Conservation (phyloP, 2,329 filamentous ascomycete species). For the Scopulariopsis brevicaulis region DNA sequence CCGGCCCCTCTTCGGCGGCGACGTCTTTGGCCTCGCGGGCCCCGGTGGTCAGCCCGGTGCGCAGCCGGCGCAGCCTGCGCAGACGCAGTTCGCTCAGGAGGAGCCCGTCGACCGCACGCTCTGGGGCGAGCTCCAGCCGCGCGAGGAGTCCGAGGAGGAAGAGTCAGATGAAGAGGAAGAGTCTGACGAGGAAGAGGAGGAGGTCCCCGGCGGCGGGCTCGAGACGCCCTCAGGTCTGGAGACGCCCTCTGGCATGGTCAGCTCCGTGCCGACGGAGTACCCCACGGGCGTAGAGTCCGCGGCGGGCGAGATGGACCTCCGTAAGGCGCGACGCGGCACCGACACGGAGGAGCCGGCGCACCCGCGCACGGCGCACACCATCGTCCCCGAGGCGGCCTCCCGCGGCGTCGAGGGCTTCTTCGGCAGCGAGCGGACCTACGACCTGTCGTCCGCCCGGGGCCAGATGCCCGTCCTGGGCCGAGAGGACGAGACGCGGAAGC, state of each 20-base stretch:
- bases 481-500: slow-evolving; percentile 67
- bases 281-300: slow-evolving; percentile 58
- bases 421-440: slow-evolving; percentile 86
- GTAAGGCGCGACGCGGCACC: slow-evolving; percentile 70
- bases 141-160: slow-evolving; percentile 62
- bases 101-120: slow-evolving; percentile 78
- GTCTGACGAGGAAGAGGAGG: slow-evolving; percentile 45
- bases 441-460: slow-evolving; percentile 49
- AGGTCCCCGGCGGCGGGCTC: slow-evolving; percentile 52
- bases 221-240: slow-evolving; percentile 69
- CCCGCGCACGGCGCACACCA: slow-evolving; percentile 74
- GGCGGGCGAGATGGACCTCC: slow-evolving; percentile 78
- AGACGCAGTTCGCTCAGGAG: slow-evolving; percentile 29
- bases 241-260: slow-evolving; percentile 71
- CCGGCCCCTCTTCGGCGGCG: slow-evolving; percentile 81
- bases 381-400: slow-evolving; percentile 57
- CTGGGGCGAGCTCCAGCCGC: slow-evolving; percentile 85
- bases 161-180: slow-evolving; percentile 66
- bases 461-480: slow-evolving; percentile 65
- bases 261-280: slow-evolving; percentile 71
- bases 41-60: slow-evolving; percentile 15
- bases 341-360: slow-evolving; percentile 74
- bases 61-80: slow-evolving; percentile 22
- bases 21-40: slow-evolving; percentile 72
- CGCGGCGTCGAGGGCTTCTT: slow-evolving; percentile 91